A percentile compares a stretch with the other conserved stretches of the same genome.
These are phyloP conservation scores for Mimosa bimucronata DNA, from an alignment of 306 rosid genomes.

Conservation along the genomic window DNA sequence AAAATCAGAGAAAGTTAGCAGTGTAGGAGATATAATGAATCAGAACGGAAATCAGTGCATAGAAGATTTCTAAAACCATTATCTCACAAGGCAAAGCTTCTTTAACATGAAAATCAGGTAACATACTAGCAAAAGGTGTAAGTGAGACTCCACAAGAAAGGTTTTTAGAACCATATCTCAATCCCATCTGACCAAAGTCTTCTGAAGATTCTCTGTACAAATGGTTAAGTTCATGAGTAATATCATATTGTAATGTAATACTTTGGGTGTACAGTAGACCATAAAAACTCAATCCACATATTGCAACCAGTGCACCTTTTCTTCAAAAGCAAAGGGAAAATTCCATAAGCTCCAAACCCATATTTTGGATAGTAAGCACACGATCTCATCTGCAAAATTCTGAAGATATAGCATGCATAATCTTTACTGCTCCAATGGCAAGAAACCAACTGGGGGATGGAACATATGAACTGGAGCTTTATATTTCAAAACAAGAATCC, in stretches of 20 bases:
- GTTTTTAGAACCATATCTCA: constrained; percentile 89
- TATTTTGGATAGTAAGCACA: constrained; percentile 76
- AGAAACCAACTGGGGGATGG: background rate
- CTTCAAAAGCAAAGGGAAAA: constrained; percentile 74
- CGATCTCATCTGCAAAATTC: constrained; percentile 82
- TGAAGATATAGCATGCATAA: constrained; percentile 43
- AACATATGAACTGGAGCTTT: constrained; percentile 13
- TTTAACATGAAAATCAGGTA: constrained; percentile 19
- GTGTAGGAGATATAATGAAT: constrained; percentile 13
- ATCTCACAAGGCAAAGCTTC: constrained; percentile 12
- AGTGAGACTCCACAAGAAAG: constrained; percentile 74
- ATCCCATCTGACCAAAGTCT: constrained; percentile 80
- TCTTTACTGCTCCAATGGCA: constrained; percentile 31
- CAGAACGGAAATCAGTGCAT: background rate
- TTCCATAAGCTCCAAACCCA: constrained; percentile 92
- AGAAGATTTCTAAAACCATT: background rate
- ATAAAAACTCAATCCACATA: constrained; percentile 31
- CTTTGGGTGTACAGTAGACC: constrained; percentile 35
- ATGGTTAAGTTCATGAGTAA: constrained; percentile 44
- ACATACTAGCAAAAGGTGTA: constrained; percentile 76
- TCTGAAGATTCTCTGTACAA: constrained; percentile 64
- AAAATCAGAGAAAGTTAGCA: background rate
- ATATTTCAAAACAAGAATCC: constrained; percentile 32
- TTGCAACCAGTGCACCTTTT: constrained; percentile 61
- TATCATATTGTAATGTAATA: constrained; percentile 30